Base-by-base conservation (phyloP, 257 asterid species). In the Misopates orontium region DNA sequence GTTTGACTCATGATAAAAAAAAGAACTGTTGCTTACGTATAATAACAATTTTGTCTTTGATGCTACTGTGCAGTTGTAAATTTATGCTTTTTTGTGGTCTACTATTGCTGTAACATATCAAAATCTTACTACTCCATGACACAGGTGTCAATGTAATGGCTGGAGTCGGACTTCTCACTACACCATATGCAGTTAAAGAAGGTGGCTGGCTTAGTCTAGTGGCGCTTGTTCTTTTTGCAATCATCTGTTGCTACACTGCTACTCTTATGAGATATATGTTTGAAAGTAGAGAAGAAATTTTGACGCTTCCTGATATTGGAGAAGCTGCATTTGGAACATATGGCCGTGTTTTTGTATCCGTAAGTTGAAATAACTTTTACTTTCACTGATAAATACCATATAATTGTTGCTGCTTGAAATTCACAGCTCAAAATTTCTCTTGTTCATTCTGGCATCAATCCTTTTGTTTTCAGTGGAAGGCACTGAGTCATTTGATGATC, bases 121-220 rank as follows among this genome's bases (percentile, higher is more conserved):
- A 60, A 28, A 51, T 42, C 21, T 64, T 36, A 11, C 69, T n/a
- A 4, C 13, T 2, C 47, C 15, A 15, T 56, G 31, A 22, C 42
- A 4, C 76, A 87, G 93, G 92, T 52, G 62, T 88, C 18, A 88
- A 90, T 79, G 96, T 88, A 67, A 65, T 90, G 91, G 93, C 93
- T 73, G 97, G 97, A 51, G 89, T 88, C 68, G 96, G 93, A 66
- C 71, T 90, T 53, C 91, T 90, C 42, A 88, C 96, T 4, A 88
- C 91, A 9, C 93, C 93, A 4, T 81, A 78, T 56, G 81, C 90
- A 1, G 77, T 90, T 48, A 81, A 77, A 76, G 88, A 88, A 81
- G 85, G 93, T 15, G 97, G 95, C 52, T 88, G 97, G 97, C 82
- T 77, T 59, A 73, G 95, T 79, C 68, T 90, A 75, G 72, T 47